Conservation (phyloP, 768 basidiomycete species). For the Termitomyces sp. region DNA sequence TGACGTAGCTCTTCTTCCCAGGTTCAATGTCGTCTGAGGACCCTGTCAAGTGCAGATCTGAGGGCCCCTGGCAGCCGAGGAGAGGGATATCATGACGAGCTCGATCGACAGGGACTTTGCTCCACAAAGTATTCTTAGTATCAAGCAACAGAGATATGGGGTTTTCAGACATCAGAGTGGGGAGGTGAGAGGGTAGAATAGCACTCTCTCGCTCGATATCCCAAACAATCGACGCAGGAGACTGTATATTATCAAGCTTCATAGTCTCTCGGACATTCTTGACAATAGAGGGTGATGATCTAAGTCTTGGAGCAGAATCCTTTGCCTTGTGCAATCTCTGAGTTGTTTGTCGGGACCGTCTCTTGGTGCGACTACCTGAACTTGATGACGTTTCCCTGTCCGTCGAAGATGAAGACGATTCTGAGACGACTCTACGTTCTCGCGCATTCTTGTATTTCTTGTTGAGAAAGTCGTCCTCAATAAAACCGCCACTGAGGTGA, state of each 20-base stretch:
- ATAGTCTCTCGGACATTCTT: neutral
- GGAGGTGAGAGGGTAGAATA: slow-evolving; percentile 16
- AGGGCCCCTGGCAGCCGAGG: neutral
- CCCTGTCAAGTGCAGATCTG: neutral
- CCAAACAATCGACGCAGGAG: slow-evolving; percentile 42
- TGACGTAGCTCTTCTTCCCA: neutral
- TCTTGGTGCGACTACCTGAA: neutral
- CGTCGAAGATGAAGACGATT: neutral
- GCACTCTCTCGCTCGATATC: slow-evolving; percentile 42
- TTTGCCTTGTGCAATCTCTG: neutral
- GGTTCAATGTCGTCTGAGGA: neutral
- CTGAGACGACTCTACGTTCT: neutral
- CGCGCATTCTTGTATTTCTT: neutral
- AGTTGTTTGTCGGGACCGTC: neutral
- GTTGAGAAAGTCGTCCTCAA: slow-evolving; percentile 7
- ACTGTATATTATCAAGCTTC: neutral
- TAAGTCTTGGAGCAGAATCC: neutral
- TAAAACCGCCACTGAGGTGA: neutral
- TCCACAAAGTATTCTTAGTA: slow-evolving; percentile 16
- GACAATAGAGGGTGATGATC: neutral
- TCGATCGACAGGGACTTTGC: neutral
- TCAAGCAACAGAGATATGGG: slow-evolving; percentile 29
- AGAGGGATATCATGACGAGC: neutral
- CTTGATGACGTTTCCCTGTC: neutral
- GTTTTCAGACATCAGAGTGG: neutral